Evolutionary conservation across 345 rosid genomes (phyloP).

Genomic region (Eucalyptus leucophloia): DNA sequence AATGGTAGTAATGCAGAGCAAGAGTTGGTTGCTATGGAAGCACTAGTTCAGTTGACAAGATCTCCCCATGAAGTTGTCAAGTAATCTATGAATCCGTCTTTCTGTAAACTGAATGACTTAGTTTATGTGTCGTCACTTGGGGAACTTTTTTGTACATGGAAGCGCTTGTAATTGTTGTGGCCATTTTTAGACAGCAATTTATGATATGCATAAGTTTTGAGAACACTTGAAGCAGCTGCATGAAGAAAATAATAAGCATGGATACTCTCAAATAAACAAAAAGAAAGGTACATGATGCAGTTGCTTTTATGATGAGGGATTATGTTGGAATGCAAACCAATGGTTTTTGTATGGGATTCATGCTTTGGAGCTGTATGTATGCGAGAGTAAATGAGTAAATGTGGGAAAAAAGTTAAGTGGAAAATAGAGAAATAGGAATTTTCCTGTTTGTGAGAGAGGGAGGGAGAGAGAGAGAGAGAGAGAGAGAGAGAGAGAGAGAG

Average conservation of each 20-base stretch:
- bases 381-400: background rate
- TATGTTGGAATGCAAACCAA: background rate
- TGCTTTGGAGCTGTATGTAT: background rate
- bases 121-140: background rate
- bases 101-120: background rate
- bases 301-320: background rate
- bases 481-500: too few relatives aligned
- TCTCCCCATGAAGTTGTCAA: conserved; percentile 88
- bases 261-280: background rate
- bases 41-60: conserved; percentile 68
- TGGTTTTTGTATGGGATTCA: background rate
- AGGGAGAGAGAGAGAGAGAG: too few relatives aligned
- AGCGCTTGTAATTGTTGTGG: background rate
- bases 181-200: background rate
- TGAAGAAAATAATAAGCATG: background rate
- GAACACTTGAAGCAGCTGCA: background rate
- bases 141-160: background rate
- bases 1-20: conserved; percentile 82
- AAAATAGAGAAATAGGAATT: background rate
- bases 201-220: background rate
- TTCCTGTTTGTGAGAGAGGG: background rate
- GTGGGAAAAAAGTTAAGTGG: background rate
- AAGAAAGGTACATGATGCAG: background rate
- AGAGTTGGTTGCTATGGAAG: conserved; percentile 88
- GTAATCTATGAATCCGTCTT: conserved; percentile 6